Conservation (phyloP, 148 eudicot genomes). For the Camellia lanceoleosa region DNA sequence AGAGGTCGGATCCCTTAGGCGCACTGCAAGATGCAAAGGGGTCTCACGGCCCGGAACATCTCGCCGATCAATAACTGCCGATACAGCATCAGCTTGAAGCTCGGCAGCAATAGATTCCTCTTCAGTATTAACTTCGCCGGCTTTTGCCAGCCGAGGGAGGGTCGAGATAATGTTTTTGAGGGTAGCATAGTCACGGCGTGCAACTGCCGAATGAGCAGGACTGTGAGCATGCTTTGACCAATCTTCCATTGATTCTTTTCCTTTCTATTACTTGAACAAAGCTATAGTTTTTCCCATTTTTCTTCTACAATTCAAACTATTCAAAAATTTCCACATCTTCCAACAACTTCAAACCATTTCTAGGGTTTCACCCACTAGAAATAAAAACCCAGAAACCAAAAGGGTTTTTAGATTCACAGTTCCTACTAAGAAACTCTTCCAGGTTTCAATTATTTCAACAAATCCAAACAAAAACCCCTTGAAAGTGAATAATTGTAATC, state of each 20-base stretch:
- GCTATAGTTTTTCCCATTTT: conserved; percentile 27
- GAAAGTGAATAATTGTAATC: background rate
- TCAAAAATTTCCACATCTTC: background rate
- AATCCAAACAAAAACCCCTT: background rate
- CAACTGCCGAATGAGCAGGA: conserved; percentile 75
- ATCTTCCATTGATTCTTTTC: conserved; percentile 57
- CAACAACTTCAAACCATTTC: background rate
- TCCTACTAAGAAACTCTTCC: background rate
- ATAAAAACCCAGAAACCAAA: background rate
- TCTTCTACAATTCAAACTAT: conserved; percentile 7
- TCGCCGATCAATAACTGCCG: conserved; percentile 62
- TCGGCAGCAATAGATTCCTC: conserved; percentile 77
- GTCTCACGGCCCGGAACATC: conserved; percentile 95
- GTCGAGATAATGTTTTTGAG: conserved; percentile 43
- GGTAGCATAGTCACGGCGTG: conserved; percentile 54
- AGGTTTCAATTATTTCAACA: background rate
- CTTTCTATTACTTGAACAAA: conserved; percentile 15
- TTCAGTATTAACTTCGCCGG: conserved; percentile 76
- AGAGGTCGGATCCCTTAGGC: conserved; percentile 61
- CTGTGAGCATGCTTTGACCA: conserved; percentile 71
- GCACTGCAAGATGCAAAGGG: conserved; percentile 83
- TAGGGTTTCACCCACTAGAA: background rate
- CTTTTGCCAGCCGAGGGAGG: conserved; percentile 73
- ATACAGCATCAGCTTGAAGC: conserved; percentile 65
- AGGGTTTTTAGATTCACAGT: background rate